Evolutionary conservation across 768 basidiomycete genomes (phyloP).

Genomic region (Russula earlei): DNA sequence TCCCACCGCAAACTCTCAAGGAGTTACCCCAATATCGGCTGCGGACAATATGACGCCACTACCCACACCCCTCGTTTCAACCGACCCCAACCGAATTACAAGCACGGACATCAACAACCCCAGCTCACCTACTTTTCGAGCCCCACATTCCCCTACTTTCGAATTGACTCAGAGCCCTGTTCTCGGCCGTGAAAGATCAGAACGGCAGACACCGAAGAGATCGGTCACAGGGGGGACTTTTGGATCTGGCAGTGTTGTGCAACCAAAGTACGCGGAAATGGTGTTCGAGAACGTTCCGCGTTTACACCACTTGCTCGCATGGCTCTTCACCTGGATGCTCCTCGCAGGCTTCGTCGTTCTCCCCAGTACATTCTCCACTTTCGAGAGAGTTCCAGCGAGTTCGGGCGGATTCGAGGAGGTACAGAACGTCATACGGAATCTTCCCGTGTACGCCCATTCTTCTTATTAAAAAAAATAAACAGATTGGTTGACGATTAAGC

Average conservation of each 20-base stretch:
- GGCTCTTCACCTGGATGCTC: slow-evolving; percentile 14
- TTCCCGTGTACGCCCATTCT: slow-evolving; percentile 7
- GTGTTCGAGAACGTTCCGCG: slow-evolving; percentile 7
- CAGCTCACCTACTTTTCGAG: not conserved
- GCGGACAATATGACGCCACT: not conserved
- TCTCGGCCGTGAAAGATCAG: not conserved
- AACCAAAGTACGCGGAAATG: slow-evolving; percentile 7
- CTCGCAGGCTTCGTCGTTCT: slow-evolving; percentile 17
- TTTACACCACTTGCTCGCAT: not conserved
- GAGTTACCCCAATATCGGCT: not conserved
- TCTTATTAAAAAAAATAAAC: too few species aligned
- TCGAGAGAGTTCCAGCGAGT: not conserved
- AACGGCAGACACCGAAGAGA: not conserved
- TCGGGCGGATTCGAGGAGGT: not conserved
- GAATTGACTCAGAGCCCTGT: not conserved
- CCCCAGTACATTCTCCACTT: slow-evolving; percentile 11
- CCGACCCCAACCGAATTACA: not conserved
- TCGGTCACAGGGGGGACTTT: not conserved
- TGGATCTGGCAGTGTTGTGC: not conserved
- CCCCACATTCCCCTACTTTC: not conserved
- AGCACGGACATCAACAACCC: not conserved
- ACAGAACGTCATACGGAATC: not conserved
- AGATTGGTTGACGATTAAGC: not conserved
- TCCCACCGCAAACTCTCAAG: not conserved
- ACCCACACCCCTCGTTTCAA: too few species aligned